Percentiles rank a stretch among this genome's conserved stretches.
phyloP scores from a whole-genome alignment of 2,329 filamentous ascomycete species.

The Xylariaceae sp. region DNA sequence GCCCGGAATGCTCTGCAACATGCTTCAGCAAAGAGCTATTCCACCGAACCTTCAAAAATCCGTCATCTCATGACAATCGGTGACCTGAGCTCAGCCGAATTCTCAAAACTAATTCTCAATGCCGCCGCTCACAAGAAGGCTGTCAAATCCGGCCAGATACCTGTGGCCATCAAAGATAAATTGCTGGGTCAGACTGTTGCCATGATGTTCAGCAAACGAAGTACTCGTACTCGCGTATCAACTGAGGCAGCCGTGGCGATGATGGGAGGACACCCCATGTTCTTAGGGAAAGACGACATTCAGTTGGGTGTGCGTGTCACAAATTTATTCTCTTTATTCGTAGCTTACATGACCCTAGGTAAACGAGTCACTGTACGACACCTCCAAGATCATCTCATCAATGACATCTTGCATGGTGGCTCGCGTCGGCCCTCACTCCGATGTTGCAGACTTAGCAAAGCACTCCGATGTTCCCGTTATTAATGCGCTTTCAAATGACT shows the following conservation, averaged over 20 bases:
- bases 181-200: slow-evolving; percentile 83
- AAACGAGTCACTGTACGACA: slow-evolving; percentile 95
- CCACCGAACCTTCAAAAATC: slow-evolving; percentile 48
- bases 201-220: slow-evolving; percentile 97
- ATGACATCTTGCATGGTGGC: slow-evolving; percentile 87
- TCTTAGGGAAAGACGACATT: slow-evolving; percentile 93
- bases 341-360: slow-evolving; percentile 55
- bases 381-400: slow-evolving; percentile 89
- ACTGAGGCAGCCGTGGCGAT: slow-evolving; percentile 90
- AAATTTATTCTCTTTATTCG: neutral
- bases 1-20: slow-evolving; percentile 46
- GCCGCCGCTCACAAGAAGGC: slow-evolving; percentile 77
- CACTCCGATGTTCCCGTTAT: slow-evolving; percentile 81
- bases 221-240: slow-evolving; percentile 89
- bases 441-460: slow-evolving; percentile 73
- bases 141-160: slow-evolving; percentile 73
- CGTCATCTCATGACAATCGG: slow-evolving; percentile 92
- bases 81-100: slow-evolving; percentile 80
- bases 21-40: slow-evolving; percentile 51
- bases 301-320: slow-evolving; percentile 76
- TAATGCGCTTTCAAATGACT: slow-evolving; percentile 87
- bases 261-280: slow-evolving; percentile 94
- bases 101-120: slow-evolving; percentile 83
- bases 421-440: slow-evolving; percentile 78
- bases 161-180: slow-evolving; percentile 63